Evolutionary conservation across 2,329 filamentous ascomycete genomes (phyloP).

Genomic region (Xylaria sp.): DNA sequence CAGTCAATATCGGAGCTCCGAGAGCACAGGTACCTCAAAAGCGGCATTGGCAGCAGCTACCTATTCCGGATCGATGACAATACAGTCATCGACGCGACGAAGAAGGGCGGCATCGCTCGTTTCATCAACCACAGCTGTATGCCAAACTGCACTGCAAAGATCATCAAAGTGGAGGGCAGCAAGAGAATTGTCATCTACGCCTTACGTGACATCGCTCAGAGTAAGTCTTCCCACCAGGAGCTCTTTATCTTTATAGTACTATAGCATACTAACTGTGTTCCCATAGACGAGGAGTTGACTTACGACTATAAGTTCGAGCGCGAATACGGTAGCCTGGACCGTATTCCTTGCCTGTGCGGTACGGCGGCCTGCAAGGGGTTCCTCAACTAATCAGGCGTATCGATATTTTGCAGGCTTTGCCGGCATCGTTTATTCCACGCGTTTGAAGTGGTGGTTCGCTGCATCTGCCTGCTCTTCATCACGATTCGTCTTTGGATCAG

Average conservation of each 20-base stretch:
- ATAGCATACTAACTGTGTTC: slow-evolving; percentile 32
- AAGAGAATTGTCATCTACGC: slow-evolving; percentile 99
- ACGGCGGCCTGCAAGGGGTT: slow-evolving; percentile 97
- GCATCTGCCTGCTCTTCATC: slow-evolving; percentile 19
- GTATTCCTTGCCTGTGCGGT: slow-evolving; percentile 95
- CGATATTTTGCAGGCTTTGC: slow-evolving; percentile 5
- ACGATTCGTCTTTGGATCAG: slow-evolving; percentile 14
- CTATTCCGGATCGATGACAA: slow-evolving; percentile 98
- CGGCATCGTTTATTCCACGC: slow-evolving; percentile 15
- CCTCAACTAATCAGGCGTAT: slow-evolving; percentile 71
- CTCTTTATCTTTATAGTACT: neutral
- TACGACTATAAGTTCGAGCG: slow-evolving; percentile 99
- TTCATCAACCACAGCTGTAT: slow-evolving; percentile 99
- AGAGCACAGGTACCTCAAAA: slow-evolving; percentile 89
- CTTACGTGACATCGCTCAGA: slow-evolving; percentile 88
- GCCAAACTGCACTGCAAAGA: slow-evolving; percentile 98
- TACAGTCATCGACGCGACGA: slow-evolving; percentile 96
- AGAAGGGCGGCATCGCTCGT: slow-evolving; percentile 95
- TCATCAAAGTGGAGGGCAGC: slow-evolving; percentile 97
- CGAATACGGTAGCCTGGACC: slow-evolving; percentile 90
- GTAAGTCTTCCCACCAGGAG: slow-evolving; percentile 58
- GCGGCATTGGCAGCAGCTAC: slow-evolving; percentile 95
- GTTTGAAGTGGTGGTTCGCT: slow-evolving; percentile 15
- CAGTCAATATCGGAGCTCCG: slow-evolving; percentile 97
- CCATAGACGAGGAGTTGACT: slow-evolving; percentile 91